Conservation (phyloP, 208 protist species). For the Angomonas ambiguus region DNA sequence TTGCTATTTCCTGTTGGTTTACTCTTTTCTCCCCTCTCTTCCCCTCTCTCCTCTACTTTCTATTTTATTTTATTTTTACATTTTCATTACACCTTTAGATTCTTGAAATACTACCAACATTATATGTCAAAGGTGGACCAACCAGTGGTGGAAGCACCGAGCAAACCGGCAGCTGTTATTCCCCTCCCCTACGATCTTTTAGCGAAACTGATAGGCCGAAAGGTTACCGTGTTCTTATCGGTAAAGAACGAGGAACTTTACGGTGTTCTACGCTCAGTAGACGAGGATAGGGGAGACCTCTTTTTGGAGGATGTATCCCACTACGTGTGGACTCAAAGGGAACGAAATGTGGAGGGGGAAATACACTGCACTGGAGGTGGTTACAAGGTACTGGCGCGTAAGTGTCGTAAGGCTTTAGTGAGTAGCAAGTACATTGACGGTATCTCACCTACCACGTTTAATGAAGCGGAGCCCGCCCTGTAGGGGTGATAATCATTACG, state of each 20-base stretch:
- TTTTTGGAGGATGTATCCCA: constrained; percentile 67
- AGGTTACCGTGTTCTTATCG: constrained; percentile 69
- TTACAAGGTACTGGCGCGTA: constrained; percentile 32
- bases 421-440: constrained; percentile 67
- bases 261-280: constrained; percentile 53
- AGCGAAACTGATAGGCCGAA: constrained; percentile 53
- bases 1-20: neutral
- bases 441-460: constrained; percentile 60
- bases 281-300: constrained; percentile 66
- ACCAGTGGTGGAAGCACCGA: neutral
- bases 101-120: no score
- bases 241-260: constrained; percentile 53
- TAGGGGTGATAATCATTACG: neutral
- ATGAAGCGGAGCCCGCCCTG: neutral
- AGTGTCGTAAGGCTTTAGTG: constrained; percentile 50
- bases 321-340: constrained; percentile 28
- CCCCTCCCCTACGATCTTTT: constrained; percentile 77
- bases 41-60: no score
- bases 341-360: neutral
- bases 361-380: constrained; percentile 29
- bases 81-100: no score
- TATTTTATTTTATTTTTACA: neutral
- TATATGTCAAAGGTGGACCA: neutral
- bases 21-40: neutral
- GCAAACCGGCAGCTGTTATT: constrained; percentile 8